These are phyloP conservation scores for Fusarium cicatricum DNA, from an alignment of 2,329 filamentous ascomycete genomes.

Conservation along the genomic window DNA sequence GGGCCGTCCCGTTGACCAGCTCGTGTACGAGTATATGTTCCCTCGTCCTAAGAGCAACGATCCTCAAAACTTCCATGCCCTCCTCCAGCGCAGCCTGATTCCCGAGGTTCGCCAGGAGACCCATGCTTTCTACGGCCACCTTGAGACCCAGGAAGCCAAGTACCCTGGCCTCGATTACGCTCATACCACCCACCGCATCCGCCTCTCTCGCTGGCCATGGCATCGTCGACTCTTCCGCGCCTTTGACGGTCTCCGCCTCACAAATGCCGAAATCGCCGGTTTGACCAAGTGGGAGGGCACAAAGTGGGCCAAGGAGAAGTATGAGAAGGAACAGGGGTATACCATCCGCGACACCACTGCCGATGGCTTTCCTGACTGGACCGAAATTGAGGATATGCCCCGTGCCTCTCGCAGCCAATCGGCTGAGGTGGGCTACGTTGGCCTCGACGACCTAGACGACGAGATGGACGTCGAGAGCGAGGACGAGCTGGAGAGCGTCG, in stretches of 20 bases:
- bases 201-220: slow-evolving; percentile 80
- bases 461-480: slow-evolving; percentile 62
- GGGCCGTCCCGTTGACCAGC: slow-evolving; percentile 72
- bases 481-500: slow-evolving; percentile 62
- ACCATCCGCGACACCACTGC: slow-evolving; percentile 75
- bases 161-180: slow-evolving; percentile 85
- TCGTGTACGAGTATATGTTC: slow-evolving; percentile 79
- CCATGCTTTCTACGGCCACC: slow-evolving; percentile 78
- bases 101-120: slow-evolving; percentile 83
- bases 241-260: slow-evolving; percentile 75
- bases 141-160: slow-evolving; percentile 81
- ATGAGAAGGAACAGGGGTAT: slow-evolving; percentile 77
- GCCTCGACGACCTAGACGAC: slow-evolving; percentile 41
- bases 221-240: slow-evolving; percentile 79
- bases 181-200: slow-evolving; percentile 75
- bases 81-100: slow-evolving; percentile 76
- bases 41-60: slow-evolving; percentile 73
- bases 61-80: slow-evolving; percentile 73
- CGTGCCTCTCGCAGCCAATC: slow-evolving; percentile 21
- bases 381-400: slow-evolving; percentile 39
- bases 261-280: slow-evolving; percentile 72
- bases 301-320: slow-evolving; percentile 82
- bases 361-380: slow-evolving; percentile 71
- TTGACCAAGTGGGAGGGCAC: slow-evolving; percentile 87
- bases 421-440: slow-evolving; percentile 26